Evolutionary conservation across 805 yeast genomes (phyloP), one percentile per base, ranked within the genome.

Genomic region (Candida coleopterorum): DNA sequence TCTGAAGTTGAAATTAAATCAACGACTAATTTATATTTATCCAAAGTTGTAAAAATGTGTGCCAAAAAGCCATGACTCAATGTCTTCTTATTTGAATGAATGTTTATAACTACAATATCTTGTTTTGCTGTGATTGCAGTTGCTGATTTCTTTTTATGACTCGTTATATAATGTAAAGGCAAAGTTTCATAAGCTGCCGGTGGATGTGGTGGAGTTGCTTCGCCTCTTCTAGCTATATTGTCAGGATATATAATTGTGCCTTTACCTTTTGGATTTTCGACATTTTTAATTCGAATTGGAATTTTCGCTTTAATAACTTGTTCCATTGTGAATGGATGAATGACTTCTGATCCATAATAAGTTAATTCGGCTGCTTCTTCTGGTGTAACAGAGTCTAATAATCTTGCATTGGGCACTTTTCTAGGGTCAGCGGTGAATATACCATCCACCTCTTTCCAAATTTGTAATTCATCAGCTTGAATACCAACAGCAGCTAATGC

Each of bases 381-480:
- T 4, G 98, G 98, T 0, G 97, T 93, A 44, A 93, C 96, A 36
- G 87, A 77, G 40, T 79, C 76, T 45, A 93, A 70, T 35, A 90
- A 68, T 49, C 95, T 73, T 3, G 98, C 98, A 38, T 77, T 79
- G 25, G 88, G 82, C 20, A 93, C 97, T 52, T 93, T 93, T 43
- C 98, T 73, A 27, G 98, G 98, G 58, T 93, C 98, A 3, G 98
- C 98, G 0, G 97, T 89, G 68, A 93, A 93, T 26, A 93, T 93
- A 50, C 98, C 98, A 58, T 93, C 98, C 35, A 93, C 98, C 67
- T 93, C 98, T 53, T 93, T 93, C 98, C 98, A 93, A 34, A 93
- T 86, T 65, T 93, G 98, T 44, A 93, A 71, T 62, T 93, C 98
- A 30, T 87, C 94, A 4, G 97, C 97, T 44, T 73, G 77, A 34